Percentiles rank a stretch among this genome's conserved stretches.
Conservation (phyloP, 2,329 filamentous ascomycete genomes). For the Aspergillus pseudotamarii region DNA sequence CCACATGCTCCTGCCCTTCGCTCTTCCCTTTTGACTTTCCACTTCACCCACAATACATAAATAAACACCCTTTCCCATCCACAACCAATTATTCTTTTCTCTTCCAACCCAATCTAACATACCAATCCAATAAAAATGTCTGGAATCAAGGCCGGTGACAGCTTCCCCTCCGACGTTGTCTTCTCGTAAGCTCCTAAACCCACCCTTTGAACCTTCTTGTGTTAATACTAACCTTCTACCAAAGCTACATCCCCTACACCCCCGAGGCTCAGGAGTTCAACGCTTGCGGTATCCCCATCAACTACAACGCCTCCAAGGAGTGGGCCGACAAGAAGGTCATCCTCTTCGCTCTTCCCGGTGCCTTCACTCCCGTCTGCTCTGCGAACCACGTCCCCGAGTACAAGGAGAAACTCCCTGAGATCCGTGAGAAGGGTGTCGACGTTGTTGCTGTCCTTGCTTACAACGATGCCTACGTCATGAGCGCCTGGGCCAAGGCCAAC, state of each 20-base stretch:
- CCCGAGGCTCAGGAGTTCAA: slow-evolving; percentile 69
- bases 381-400: slow-evolving; percentile 80
- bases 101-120: background rate
- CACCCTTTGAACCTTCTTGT: background rate
- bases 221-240: slow-evolving; percentile 12
- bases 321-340: slow-evolving; percentile 73
- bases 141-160: slow-evolving; percentile 77
- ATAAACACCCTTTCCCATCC: slow-evolving; percentile 10
- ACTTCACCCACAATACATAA: slow-evolving; percentile 16
- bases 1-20: slow-evolving; percentile 19
- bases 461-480: slow-evolving; percentile 88
- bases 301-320: slow-evolving; percentile 78
- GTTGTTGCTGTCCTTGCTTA: slow-evolving; percentile 77
- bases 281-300: slow-evolving; percentile 75
- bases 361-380: slow-evolving; percentile 87
- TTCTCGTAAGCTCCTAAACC: slow-evolving; percentile 63
- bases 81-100: background rate
- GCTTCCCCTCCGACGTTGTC: slow-evolving; percentile 76
- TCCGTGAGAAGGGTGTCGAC: slow-evolving; percentile 82
- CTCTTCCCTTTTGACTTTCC: slow-evolving; percentile 4
- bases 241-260: slow-evolving; percentile 75
- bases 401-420: slow-evolving; percentile 68
- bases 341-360: slow-evolving; percentile 69
- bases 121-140: slow-evolving; percentile 52
- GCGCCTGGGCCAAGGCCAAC: slow-evolving; percentile 88